Percentiles rank a stretch among this genome's conserved stretches.
Conservation (phyloP, 2,329 filamentous ascomycete species). For the Fusarium falciforme region DNA sequence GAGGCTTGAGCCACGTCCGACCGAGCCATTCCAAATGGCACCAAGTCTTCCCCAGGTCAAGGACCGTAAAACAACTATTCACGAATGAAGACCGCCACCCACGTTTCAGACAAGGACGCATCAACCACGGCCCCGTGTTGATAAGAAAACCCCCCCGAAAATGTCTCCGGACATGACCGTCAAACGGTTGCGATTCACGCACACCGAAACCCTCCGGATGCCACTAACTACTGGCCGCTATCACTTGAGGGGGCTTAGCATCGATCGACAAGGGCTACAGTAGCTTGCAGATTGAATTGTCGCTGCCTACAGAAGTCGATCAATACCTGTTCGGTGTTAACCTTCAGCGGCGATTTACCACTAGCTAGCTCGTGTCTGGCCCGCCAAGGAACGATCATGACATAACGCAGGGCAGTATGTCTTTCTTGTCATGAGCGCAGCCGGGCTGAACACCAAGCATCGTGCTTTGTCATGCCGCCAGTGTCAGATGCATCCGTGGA, state of each 20-base stretch:
- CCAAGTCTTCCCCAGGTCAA: slow-evolving; percentile 11
- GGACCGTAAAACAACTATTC: background rate
- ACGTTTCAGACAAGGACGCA: slow-evolving; percentile 24
- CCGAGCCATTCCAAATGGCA: slow-evolving; percentile 2
- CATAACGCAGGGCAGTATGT: background rate
- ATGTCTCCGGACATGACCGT: slow-evolving; percentile 17
- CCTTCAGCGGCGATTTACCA: background rate
- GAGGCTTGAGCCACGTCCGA: slow-evolving; percentile 6
- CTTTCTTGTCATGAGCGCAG: background rate
- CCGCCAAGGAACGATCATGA: background rate
- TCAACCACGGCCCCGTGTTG: slow-evolving; percentile 23
- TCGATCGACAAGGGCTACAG: slow-evolving; percentile 17
- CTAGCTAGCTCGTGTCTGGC: background rate
- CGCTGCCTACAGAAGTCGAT: slow-evolving; percentile 32
- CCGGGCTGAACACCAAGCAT: background rate
- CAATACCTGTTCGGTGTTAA: slow-evolving; percentile 31
- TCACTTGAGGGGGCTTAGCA: slow-evolving; percentile 18
- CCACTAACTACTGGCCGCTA: background rate
- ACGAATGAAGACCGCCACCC: slow-evolving; percentile 18
- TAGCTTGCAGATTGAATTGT: slow-evolving; percentile 28
- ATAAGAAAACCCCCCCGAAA: slow-evolving; percentile 10
- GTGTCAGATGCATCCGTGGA: background rate
- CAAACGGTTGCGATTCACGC: slow-evolving; percentile 22
- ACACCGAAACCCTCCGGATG: slow-evolving; percentile 4
- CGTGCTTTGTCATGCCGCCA: background rate